phyloP scores from a whole-genome alignment of 768 basidiomycete genomes.

The Termitomyces sp. region DNA sequence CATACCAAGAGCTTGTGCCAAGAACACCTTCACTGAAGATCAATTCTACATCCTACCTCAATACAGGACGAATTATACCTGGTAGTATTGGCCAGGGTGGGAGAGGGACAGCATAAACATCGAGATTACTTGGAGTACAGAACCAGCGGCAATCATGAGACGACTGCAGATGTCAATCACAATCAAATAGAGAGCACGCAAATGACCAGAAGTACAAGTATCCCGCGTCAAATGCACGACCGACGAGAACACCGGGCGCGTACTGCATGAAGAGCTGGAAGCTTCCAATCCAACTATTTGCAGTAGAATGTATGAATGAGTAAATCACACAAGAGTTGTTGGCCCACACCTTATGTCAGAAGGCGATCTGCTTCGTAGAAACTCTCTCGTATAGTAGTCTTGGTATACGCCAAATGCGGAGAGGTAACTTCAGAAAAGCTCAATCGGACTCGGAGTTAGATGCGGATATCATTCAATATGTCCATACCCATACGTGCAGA shows the following conservation, averaged over 20 bases:
- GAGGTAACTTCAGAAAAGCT: slow-evolving; percentile 30
- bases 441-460: slow-evolving; percentile 9
- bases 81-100: slow-evolving; percentile 35
- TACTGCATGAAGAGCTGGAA: slow-evolving; percentile 43
- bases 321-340: neutral
- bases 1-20: no score
- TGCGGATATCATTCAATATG: neutral
- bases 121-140: slow-evolving; percentile 29
- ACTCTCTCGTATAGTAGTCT: slow-evolving; percentile 39
- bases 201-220: slow-evolving; percentile 35
- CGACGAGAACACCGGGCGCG: slow-evolving; percentile 32
- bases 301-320: neutral
- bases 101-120: slow-evolving; percentile 42
- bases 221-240: slow-evolving; percentile 40
- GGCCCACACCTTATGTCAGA: slow-evolving; percentile 36
- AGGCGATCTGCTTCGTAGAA: slow-evolving; percentile 30
- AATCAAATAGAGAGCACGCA: slow-evolving; percentile 4
- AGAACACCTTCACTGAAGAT: no score
- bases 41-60: no score
- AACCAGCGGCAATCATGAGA: slow-evolving; percentile 29
- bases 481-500: slow-evolving; percentile 40
- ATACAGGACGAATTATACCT: slow-evolving; percentile 23
- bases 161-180: slow-evolving; percentile 21
- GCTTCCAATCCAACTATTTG: slow-evolving; percentile 43
- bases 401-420: slow-evolving; percentile 44